Evolutionary conservation across 352 stramenopile genomes (phyloP), one percentile per base, ranked within the genome.

Genomic region (Phytophthora vignae): DNA sequence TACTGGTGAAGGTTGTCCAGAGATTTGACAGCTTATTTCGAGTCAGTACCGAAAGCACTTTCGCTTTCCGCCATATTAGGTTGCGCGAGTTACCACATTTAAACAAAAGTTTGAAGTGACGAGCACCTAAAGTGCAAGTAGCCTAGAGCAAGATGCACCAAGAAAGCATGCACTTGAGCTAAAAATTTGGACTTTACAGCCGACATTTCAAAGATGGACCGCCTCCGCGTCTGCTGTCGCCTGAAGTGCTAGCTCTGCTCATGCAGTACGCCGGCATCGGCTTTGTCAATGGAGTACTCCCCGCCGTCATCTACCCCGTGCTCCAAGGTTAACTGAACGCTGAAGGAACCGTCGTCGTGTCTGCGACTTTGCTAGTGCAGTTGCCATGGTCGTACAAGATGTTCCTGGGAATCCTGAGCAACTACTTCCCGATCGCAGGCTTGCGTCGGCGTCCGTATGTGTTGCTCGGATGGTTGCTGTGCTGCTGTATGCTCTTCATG

Each of bases 361-460:
- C 79, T 2, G 81, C 81, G 2, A 76, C 52, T 2, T 58, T 83
- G 46, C 50, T 89, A 12, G 72, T 90, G n/a, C 67, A 83, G 8
- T 42, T 90, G 1, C 73, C 78, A 5, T 90, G 80, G 80, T 85
- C 73, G 36, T 85, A 81, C 66, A 90, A 88, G 50, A 61, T 85
- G 29, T 84, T 90, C 21, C 63, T 83, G 31, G 82, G 82, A 4
- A 77, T 90, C 52, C 33, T 86, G 27, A 87, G 77, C 52, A 79
- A 90, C 71, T 87, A 78, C 59, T 76, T 88, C 22, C 82, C 82
- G 15, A 71, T 90, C 36, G 73, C 58, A 21, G 79, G 81, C 27
- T 87, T 78, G 55, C 78, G 82, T 19, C 77, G 83, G 27, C 73
- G 77, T 2, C 78, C 83, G 6, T 90, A 89, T 56, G 87, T 90